phyloP scores from a whole-genome alignment of 495 filamentous ascomycete species.

The Aspergillus incahuasiensis region DNA sequence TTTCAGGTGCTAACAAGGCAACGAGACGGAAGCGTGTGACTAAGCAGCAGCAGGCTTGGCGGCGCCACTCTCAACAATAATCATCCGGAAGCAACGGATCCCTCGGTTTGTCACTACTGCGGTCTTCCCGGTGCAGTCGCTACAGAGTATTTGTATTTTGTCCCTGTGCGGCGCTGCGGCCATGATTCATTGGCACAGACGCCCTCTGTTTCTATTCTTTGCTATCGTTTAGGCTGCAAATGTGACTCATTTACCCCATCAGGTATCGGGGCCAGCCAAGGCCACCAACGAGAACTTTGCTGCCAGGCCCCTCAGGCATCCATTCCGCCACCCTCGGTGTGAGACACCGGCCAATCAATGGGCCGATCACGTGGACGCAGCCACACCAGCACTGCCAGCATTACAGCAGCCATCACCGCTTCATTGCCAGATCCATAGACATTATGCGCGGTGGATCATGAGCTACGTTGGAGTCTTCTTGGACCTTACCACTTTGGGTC shows the following conservation, averaged over 20 bases:
- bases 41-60: conserved; percentile 22
- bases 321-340: conserved; percentile 6
- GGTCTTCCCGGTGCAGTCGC: background rate
- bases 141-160: too few species aligned
- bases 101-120: background rate
- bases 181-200: background rate
- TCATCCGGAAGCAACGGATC: background rate
- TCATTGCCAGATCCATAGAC: background rate
- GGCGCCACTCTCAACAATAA: conserved; percentile 13
- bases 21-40: conserved; percentile 23
- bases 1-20: conserved; percentile 33
- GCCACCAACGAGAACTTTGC: background rate
- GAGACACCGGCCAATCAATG: background rate
- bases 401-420: background rate
- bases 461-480: background rate
- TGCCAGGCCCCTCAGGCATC: background rate
- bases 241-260: conserved; percentile 9
- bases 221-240: conserved; percentile 6
- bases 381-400: conserved; percentile 6
- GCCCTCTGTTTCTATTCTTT: background rate
- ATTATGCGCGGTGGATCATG: background rate
- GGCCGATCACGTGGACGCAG: conserved; percentile 5
- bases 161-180: background rate
- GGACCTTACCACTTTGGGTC: background rate
- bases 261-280: background rate